Base-by-base conservation (phyloP, 176 grass and related monocot species). In the Oryza longistaminata region DNA sequence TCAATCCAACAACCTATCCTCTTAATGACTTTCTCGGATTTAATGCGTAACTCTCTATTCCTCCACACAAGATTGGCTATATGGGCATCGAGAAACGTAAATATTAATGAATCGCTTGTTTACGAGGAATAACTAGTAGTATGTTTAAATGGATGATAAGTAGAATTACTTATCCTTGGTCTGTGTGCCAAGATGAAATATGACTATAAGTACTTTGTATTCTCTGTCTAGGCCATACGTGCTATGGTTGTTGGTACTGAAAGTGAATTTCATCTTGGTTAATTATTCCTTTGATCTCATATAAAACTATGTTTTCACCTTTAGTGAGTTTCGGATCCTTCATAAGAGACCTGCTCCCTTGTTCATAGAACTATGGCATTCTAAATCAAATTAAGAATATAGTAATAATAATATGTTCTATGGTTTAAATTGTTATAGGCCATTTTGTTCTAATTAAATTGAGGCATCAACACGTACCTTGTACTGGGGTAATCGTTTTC, bases 371-470 rank as follows among this genome's bases (percentile, higher is more conserved):
- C 64, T 65, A 64, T 34, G 52, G 58, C 25, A 68, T 58, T 77
- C 22, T 71, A 40, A 76, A 85, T 42, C 13, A 70, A 45, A 77
- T 70, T 66, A 26, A 64, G 29, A 76, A 69, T 27, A 35, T 31
- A 70, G 48, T 84, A 31, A 31, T 74, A 52, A 34, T 76, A 27
- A 74, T 44, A 17, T 80, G 76, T 61, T 68, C 69, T 74, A 49
- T 24, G n/a, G 13, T 79, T 84, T 35, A 37, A 55, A 21, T 55
- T 26, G 49, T 60, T 79, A 66, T 49, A 49, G 35, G 7, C 6
- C 16, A 34, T 58, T 13, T 10, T 82, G 39, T 75, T 66, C 21
- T 42, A 43, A 48, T 73, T 64, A 39, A 31, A 73, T 25, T 50
- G 55, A 65, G 42, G 29, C 27, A 49, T 40, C 16, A 45, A 64